phyloP scores from a whole-genome alignment of 768 basidiomycete genomes.

The Pulveroboletus sp. region DNA sequence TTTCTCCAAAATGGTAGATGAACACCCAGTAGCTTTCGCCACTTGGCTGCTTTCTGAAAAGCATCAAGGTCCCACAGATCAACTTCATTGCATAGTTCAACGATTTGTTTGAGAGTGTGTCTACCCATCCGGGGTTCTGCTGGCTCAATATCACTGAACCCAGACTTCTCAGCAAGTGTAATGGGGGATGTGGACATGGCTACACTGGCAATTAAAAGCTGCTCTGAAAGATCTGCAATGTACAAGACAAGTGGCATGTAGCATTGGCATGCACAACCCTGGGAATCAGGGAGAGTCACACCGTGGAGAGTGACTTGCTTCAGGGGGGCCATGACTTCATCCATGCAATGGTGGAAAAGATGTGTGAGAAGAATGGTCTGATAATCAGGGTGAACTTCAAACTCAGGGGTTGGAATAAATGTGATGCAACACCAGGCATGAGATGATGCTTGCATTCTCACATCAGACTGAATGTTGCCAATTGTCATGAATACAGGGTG shows the following conservation, averaged over 20 bases:
- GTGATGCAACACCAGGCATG: no score
- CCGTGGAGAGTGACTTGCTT: background rate
- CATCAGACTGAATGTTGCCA: background rate
- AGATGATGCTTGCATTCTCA: background rate
- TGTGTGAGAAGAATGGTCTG: no score
- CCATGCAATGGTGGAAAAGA: no score
- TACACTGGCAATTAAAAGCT: slow-evolving; percentile 7
- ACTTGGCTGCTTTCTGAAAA: slow-evolving; percentile 15
- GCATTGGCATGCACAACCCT: background rate
- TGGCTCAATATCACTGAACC: slow-evolving; percentile 10
- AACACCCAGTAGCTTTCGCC: background rate
- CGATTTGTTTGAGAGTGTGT: background rate
- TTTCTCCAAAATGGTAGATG: background rate
- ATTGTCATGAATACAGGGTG: no score
- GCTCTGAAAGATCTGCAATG: slow-evolving; percentile 20
- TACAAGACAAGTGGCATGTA: slow-evolving; percentile 14
- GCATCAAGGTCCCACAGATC: slow-evolving; percentile 26
- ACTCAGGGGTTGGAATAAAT: no score
- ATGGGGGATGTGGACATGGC: slow-evolving; percentile 15
- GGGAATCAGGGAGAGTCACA: slow-evolving; percentile 18
- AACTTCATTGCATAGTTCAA: background rate
- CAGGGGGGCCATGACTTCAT: background rate
- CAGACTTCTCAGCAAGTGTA: slow-evolving; percentile 1
- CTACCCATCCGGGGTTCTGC: background rate
- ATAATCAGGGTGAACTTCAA: no score